phyloP scores from a whole-genome alignment of 2,329 filamentous ascomycete genomes.

The Pseudopithomyces maydicus region DNA sequence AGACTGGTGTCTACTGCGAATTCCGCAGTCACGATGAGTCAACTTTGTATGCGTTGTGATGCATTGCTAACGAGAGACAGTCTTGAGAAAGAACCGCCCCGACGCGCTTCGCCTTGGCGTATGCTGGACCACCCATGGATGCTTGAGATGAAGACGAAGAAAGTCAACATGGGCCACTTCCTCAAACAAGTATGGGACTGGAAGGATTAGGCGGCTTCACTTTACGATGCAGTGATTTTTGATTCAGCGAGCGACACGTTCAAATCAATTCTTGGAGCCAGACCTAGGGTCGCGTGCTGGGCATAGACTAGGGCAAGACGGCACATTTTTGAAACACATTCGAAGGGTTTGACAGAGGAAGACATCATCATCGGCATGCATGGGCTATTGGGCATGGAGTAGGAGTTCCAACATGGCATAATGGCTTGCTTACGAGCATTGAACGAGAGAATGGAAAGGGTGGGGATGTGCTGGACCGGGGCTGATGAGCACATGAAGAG shows the following conservation, averaged over 20 bases:
- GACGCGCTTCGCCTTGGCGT: constrained; percentile 92
- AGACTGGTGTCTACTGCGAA: background rate
- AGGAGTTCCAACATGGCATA: constrained; percentile 11
- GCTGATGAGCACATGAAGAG: constrained; percentile 7
- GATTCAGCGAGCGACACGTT: constrained; percentile 19
- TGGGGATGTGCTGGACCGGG: background rate
- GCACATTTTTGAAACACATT: constrained; percentile 15
- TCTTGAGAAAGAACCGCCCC: constrained; percentile 87
- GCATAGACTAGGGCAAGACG: constrained; percentile 36
- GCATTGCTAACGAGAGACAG: constrained; percentile 55
- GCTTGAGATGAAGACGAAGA: constrained; percentile 92
- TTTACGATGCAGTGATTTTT: constrained; percentile 4
- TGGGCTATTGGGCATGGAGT: constrained; percentile 12
- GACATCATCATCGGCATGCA: constrained; percentile 23
- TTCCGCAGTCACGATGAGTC: no score
- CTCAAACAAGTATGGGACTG: constrained; percentile 96
- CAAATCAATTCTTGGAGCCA: constrained; percentile 24
- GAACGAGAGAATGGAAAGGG: constrained; percentile 1
- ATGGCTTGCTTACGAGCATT: constrained; percentile 11
- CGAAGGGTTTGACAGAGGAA: constrained; percentile 9
- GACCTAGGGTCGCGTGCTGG: constrained; percentile 42
- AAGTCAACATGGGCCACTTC: constrained; percentile 97
- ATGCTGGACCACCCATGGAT: constrained; percentile 99
- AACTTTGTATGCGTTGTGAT: background rate
- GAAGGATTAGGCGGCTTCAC: constrained; percentile 68